phyloP scores from a whole-genome alignment of 306 rosid species.

The Acacia acuminata region DNA sequence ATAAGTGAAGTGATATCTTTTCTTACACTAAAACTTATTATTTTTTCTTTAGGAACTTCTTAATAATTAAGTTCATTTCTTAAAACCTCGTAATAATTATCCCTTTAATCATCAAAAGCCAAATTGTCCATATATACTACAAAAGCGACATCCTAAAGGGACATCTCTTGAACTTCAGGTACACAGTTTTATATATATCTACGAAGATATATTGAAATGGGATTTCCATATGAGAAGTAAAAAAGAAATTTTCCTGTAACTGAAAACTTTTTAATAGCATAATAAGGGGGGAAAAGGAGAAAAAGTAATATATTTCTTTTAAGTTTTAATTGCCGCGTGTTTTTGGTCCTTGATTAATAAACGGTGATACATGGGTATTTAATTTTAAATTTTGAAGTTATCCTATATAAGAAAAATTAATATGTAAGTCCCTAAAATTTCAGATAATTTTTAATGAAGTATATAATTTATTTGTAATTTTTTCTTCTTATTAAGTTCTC shows the following conservation, averaged over 20 bases:
- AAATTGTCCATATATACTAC: background rate
- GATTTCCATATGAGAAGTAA: background rate
- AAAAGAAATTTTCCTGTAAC: background rate
- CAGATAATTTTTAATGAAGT: too few relatives aligned
- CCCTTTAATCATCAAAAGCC: background rate
- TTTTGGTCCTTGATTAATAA: background rate
- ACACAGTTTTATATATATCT: background rate
- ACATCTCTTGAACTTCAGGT: background rate
- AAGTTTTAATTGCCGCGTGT: background rate
- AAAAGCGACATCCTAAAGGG: background rate
- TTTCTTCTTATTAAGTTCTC: too few relatives aligned
- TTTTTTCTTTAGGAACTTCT: too few relatives aligned
- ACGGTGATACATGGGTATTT: background rate
- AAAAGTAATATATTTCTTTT: background rate
- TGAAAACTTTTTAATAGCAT: background rate
- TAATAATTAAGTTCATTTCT: too few relatives aligned
- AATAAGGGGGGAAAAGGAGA: background rate
- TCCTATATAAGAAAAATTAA: too few relatives aligned
- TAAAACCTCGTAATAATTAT: too few relatives aligned
- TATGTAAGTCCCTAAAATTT: too few relatives aligned
- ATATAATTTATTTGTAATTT: too few relatives aligned
- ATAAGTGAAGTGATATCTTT: too few relatives aligned
- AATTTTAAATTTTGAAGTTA: too few relatives aligned
- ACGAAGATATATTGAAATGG: background rate
- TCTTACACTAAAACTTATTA: too few relatives aligned